Evolutionary conservation across 2,329 filamentous ascomycete species (phyloP), one percentile per base, ranked within the genome.

Genomic region (Penicillium concentricum): DNA sequence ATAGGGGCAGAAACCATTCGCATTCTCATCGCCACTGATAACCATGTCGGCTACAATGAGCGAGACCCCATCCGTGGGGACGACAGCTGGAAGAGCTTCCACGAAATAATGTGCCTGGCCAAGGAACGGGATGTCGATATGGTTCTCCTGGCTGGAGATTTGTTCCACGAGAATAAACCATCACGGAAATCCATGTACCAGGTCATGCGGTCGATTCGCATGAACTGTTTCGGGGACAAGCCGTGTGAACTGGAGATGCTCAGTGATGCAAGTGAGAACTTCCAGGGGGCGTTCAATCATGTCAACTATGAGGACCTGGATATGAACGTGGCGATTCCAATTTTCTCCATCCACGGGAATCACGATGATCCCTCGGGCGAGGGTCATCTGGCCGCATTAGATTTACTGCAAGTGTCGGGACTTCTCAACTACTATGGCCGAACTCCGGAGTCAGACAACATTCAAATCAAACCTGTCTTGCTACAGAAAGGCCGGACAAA

Each of bases 361-460:
- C 94, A 99, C 72, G 94, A 99, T 70, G 94, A 99, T 71, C 94
- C 94, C 0, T 95, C 92, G n/a, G 94, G 94, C 10, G 92, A 97
- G 68, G 94, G 92, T 12, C 91, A 96, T 71, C 88, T 89, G 62
- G 95, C 94, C 61, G 92, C 93, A 0, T 82, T 99, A 12, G 94
- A 99, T 72, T 77, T 99, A 16, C 82, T 99, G 4, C 92, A 97
- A 72, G 88, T 94, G 1, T 91, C 92, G 0, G 94, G 94, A 0
- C 78, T 99, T 15, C 81, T 99, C 66, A 99, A 99, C 74, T 99
- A 97, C 78, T 99, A 94, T 72, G 94, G 94, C 3, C 88, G 92
- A 38, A 90, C 91, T 1, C 90, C 91, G 0, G 90, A 97, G 74
- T 90, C 91, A 1, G 94, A 99, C 76, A 95, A 96, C 61, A 96